phyloP scores from a whole-genome alignment of 768 basidiomycete species.

The Macrolepiota albuminosa region DNA sequence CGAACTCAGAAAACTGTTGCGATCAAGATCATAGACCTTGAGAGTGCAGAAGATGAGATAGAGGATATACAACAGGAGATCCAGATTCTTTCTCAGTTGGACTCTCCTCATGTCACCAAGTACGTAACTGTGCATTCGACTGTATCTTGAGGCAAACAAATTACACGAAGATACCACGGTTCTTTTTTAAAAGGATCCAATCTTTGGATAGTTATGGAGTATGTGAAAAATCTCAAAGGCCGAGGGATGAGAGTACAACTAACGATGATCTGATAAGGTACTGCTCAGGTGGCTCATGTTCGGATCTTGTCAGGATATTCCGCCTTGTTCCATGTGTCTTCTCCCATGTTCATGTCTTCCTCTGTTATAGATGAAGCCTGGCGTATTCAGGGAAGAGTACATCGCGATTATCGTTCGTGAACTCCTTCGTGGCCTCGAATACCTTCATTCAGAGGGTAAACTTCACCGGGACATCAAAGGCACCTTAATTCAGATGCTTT shows the following conservation, averaged over 20 bases:
- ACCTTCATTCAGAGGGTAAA: constrained; percentile 94
- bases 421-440: constrained; percentile 87
- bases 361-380: constrained; percentile 88
- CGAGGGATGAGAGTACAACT: not conserved
- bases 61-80: constrained; percentile 99
- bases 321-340: constrained; percentile 7
- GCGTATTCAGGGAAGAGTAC: constrained; percentile 96
- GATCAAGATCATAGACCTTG: constrained; percentile 99
- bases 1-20: constrained; percentile 95
- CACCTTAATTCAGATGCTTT: constrained; percentile 22
- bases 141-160: constrained; percentile 9
- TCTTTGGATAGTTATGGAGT: constrained; percentile 99
- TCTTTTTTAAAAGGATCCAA: constrained; percentile 93
- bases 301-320: constrained; percentile 70
- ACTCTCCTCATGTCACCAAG: constrained; percentile 96
- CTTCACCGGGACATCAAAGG: constrained; percentile 99
- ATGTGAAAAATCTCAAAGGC: constrained; percentile 21
- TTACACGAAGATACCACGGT: constrained; percentile 74
- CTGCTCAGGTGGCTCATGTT: constrained; percentile 97
- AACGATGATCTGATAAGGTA: constrained; percentile 47
- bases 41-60: constrained; percentile 98
- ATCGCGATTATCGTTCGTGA: constrained; percentile 97
- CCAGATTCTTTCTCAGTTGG: constrained; percentile 93
- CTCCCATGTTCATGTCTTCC: constrained; percentile 12
- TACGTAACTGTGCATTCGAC: constrained; percentile 32